A percentile compares a stretch with the other conserved stretches of the same genome.
These are phyloP conservation scores for Nematocida homosporus DNA, from an alignment of 371 early-diverging fungal species.

Conservation along the genomic window DNA sequence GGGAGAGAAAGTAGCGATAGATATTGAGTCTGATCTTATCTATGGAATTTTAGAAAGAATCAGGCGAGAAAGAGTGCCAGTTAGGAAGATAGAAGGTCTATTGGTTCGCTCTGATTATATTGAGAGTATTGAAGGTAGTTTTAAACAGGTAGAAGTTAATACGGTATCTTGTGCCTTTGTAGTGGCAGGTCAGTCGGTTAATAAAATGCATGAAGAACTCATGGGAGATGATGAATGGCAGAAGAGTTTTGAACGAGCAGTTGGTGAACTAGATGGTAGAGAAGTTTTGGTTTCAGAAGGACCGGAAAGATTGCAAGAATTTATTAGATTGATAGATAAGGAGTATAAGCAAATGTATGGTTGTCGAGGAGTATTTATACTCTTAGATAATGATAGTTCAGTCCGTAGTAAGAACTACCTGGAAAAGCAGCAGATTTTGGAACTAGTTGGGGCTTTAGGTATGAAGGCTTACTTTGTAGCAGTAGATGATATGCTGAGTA, in stretches of 20 bases:
- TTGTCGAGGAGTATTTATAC: slow-evolving; percentile 6
- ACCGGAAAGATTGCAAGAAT: background rate
- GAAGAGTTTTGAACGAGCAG: slow-evolving; percentile 25
- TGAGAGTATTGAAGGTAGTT: slow-evolving; percentile 9
- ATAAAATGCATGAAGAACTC: slow-evolving; percentile 35
- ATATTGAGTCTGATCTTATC: background rate
- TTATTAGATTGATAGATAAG: background rate
- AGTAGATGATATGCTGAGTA: slow-evolving; percentile 25
- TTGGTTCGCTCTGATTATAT: slow-evolving; percentile 56
- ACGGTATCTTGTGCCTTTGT: slow-evolving; percentile 53
- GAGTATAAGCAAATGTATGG: background rate
- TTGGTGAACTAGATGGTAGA: background rate
- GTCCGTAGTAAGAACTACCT: slow-evolving; percentile 18
- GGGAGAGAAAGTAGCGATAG: background rate
- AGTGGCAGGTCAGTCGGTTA: slow-evolving; percentile 21
- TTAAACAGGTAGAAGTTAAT: slow-evolving; percentile 61
- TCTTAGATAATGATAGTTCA: slow-evolving; percentile 37
- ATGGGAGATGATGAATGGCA: background rate
- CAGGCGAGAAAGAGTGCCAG: background rate
- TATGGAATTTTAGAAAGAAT: slow-evolving; percentile 13
- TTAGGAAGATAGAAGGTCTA: slow-evolving; percentile 1
- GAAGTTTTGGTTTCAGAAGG: slow-evolving; percentile 21
- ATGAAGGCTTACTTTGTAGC: slow-evolving; percentile 34
- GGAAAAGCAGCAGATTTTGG: slow-evolving; percentile 51
- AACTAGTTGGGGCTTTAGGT: slow-evolving; percentile 5